Evolutionary conservation across 139 green algal genomes (phyloP).

Genomic region (Parachlorella kessleri): DNA sequence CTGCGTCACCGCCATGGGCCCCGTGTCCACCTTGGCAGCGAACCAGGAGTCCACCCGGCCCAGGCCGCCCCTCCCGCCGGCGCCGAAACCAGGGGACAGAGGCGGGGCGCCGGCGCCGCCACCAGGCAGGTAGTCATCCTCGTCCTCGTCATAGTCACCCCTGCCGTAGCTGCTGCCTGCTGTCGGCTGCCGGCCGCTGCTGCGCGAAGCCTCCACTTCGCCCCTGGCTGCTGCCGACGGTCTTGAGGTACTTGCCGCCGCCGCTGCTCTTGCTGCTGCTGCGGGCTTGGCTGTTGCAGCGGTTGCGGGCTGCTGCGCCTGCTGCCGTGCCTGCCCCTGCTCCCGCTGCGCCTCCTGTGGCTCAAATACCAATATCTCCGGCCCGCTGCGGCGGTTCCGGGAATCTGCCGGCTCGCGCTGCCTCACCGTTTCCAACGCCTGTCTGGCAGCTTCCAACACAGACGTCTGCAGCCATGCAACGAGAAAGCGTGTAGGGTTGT

Average conservation of each 20-base stretch:
- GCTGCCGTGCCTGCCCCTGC: no score
- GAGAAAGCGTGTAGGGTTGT: no score
- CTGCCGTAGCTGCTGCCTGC: background rate
- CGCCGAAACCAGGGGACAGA: background rate
- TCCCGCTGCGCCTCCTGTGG: no score
- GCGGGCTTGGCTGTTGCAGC: background rate
- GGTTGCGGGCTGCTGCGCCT: no score
- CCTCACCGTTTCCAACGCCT: conserved; percentile 43
- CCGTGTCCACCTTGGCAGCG: conserved; percentile 40
- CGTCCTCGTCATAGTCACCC: background rate
- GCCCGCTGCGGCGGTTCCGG: conserved; percentile 3
- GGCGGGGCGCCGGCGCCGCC: background rate
- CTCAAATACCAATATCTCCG: no score
- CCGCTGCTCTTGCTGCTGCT: background rate
- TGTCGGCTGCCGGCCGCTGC: background rate
- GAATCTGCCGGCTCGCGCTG: conserved; percentile 27
- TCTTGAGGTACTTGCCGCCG: no score
- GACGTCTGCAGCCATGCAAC: conserved; percentile 36
- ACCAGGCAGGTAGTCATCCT: background rate
- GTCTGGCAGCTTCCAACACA: conserved; percentile 46
- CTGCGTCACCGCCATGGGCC: conserved; percentile 13
- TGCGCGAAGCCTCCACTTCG: background rate
- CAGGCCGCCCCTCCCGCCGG: conserved; percentile 9
- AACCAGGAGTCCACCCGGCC: conserved; percentile 42
- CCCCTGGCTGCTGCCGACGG: background rate